These are phyloP conservation scores for Dichotomopilus funicola DNA, from an alignment of 2,329 filamentous ascomycete genomes.

Conservation along the genomic window DNA sequence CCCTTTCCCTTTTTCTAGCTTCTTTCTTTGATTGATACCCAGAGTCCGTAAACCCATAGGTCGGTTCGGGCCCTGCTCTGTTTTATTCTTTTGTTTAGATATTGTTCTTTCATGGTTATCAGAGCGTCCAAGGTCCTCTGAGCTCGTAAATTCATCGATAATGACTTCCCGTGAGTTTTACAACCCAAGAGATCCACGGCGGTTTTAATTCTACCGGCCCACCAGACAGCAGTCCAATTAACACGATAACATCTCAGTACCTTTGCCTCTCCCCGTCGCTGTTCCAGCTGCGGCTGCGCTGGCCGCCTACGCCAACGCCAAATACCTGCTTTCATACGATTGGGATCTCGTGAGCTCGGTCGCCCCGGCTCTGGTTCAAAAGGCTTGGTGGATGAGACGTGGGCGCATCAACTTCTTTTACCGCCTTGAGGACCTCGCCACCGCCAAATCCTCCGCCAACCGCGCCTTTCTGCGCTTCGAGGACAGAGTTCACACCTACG, in stretches of 20 bases:
- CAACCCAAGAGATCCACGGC: neutral
- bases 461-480: slow-evolving; percentile 60
- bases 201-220: neutral
- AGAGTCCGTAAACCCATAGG: neutral
- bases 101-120: neutral
- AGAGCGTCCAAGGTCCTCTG: neutral
- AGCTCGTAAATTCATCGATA: neutral
- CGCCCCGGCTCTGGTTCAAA: slow-evolving; percentile 38
- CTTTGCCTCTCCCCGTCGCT: slow-evolving; percentile 44
- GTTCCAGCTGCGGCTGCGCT: slow-evolving; percentile 58
- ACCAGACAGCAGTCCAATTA: neutral
- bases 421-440: slow-evolving; percentile 60
- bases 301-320: slow-evolving; percentile 74
- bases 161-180: slow-evolving; percentile 20
- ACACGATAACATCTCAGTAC: slow-evolving; percentile 2
- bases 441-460: slow-evolving; percentile 43
- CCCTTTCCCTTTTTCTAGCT: neutral
- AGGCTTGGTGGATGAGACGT: slow-evolving; percentile 42
- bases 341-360: slow-evolving; percentile 50
- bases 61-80: neutral
- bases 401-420: slow-evolving; percentile 71
- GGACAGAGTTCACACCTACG: slow-evolving; percentile 64
- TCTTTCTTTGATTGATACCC: neutral
- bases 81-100: neutral
- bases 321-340: slow-evolving; percentile 61